Base-by-base conservation (phyloP, 257 asterid species). In the Handroanthus guayacan region DNA sequence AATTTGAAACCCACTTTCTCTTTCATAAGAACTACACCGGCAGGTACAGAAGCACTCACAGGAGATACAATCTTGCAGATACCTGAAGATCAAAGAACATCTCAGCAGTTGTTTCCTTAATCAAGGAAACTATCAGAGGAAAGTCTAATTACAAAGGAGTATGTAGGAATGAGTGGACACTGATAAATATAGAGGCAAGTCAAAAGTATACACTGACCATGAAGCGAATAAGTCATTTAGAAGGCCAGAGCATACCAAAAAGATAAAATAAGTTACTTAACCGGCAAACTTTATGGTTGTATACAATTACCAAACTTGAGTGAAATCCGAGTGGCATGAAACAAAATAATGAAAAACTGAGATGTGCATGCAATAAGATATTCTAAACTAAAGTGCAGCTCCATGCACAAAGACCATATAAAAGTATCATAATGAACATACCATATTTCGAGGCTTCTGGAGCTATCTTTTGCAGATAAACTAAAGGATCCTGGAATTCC, bases 361-460 rank as follows among this genome's bases (percentile, higher is more conserved):
- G 55, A 44, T 3, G 2, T 77, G 68, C 68, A 67, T 51, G 7
- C 9, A 50, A 41, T 10, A 6, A 48, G 16, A 52, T 9, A 43
- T 64, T 41, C 17, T 38, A 62, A 34, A 72, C 71, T 38, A 45
- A 69, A n/a, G 45, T 67, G 54, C 48, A 62, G 65, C 66, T 63
- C 55, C 61, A 50, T 61, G 55, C 65, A 56, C 20, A 67, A 38
- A 76, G 72, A 20, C 34, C 52, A 61, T 72, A 48, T 13, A 78
- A 62, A 55, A 25, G 31, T 37, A 18, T 56, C 20, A 50, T 54
- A 47, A 62, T 54, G 52, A 60, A 44, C 57, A 75, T 87, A 92
- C 99, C 99, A 80, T 87, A 90, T 95, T 84, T 91, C 4, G 97
- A 93, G 78, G 99, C 99, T 81, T 90, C 97, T 38, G 97, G 98